phyloP scores from a whole-genome alignment of 345 rosid genomes.

The Lumnitzera littorea region DNA sequence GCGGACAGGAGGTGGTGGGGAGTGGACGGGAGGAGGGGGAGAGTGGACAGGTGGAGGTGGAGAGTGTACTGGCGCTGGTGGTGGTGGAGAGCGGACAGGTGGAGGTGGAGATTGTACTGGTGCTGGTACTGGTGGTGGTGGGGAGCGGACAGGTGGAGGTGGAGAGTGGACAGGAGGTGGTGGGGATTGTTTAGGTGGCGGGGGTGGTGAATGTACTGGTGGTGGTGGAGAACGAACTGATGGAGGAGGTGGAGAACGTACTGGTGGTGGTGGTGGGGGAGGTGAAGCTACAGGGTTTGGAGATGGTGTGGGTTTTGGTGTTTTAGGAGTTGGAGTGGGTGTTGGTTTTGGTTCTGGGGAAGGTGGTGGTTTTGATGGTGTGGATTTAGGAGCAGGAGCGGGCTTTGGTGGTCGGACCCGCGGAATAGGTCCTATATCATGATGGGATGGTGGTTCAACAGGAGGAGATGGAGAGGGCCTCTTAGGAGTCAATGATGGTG shows the following conservation, averaged over 20 bases:
- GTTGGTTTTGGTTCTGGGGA: not conserved
- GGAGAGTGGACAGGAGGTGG: slow-evolving; percentile 16
- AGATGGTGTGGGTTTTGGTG: slow-evolving; percentile 5
- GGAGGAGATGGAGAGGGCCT: slow-evolving; percentile 5
- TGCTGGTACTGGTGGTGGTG: slow-evolving; percentile 18
- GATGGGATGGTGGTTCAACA: no score
- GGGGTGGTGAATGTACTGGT: slow-evolving; percentile 8
- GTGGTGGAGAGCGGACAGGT: not conserved
- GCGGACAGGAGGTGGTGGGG: not conserved
- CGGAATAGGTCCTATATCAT: no score
- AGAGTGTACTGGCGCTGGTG: slow-evolving; percentile 7
- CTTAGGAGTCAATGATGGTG: not conserved
- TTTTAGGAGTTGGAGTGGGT: not conserved
- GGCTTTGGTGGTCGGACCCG: not conserved
- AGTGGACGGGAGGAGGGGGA: slow-evolving; percentile 17
- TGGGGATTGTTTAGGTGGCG: slow-evolving; percentile 17
- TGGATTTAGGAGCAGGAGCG: not conserved
- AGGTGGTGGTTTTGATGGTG: slow-evolving; percentile 2
- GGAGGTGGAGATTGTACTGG: slow-evolving; percentile 2
- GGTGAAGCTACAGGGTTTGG: slow-evolving; percentile 2
- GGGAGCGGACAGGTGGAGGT: slow-evolving; percentile 16
- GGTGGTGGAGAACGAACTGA: slow-evolving; percentile 1
- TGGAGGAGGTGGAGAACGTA: slow-evolving; percentile 12
- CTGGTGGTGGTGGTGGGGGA: slow-evolving; percentile 25
- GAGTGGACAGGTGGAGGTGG: slow-evolving; percentile 16